phyloP scores from a whole-genome alignment of 1,284 basidiomycete genomes.

The Ustilago esculenta region DNA sequence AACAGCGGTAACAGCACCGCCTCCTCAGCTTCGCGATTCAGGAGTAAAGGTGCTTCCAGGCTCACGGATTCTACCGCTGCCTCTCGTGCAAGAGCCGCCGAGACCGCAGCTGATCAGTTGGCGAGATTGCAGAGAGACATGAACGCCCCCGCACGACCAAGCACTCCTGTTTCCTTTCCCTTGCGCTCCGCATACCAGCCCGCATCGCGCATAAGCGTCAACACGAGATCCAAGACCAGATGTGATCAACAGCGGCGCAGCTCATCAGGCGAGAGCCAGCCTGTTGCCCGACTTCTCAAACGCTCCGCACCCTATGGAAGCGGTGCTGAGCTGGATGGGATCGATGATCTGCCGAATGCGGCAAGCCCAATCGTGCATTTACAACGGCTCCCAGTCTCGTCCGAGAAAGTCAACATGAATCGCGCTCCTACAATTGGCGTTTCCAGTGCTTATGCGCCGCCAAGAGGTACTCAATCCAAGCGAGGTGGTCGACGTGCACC shows the following conservation, averaged over 20 bases:
- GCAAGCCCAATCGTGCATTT: constrained; percentile 68
- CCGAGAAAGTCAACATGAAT: constrained; percentile 71
- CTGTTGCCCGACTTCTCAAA: constrained; percentile 74
- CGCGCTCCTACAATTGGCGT: not conserved
- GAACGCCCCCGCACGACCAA: constrained; percentile 34
- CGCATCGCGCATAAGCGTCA: constrained; percentile 30
- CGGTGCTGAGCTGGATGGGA: constrained; percentile 87
- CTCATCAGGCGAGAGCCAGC: constrained; percentile 20
- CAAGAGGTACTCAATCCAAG: constrained; percentile 9
- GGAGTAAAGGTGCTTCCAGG: constrained; percentile 15
- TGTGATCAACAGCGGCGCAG: constrained; percentile 12
- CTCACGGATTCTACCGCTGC: constrained; percentile 51
- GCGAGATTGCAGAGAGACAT: constrained; percentile 26
- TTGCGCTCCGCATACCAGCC: constrained; percentile 11
- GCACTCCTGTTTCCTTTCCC: constrained; percentile 32
- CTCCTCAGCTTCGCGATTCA: constrained; percentile 12
- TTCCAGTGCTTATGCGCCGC: not conserved
- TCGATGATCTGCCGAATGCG: constrained; percentile 84
- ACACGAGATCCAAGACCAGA: constrained; percentile 18
- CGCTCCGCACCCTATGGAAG: constrained; percentile 86
- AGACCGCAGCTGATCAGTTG: constrained; percentile 41
- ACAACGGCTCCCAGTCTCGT: constrained; percentile 1
- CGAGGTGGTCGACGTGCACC: constrained; percentile 69
- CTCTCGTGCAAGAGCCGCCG: constrained; percentile 49
- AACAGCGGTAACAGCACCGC: constrained; percentile 25